phyloP scores from a whole-genome alignment of 306 rosid species.

The Notholithocarpus densiflorus region DNA sequence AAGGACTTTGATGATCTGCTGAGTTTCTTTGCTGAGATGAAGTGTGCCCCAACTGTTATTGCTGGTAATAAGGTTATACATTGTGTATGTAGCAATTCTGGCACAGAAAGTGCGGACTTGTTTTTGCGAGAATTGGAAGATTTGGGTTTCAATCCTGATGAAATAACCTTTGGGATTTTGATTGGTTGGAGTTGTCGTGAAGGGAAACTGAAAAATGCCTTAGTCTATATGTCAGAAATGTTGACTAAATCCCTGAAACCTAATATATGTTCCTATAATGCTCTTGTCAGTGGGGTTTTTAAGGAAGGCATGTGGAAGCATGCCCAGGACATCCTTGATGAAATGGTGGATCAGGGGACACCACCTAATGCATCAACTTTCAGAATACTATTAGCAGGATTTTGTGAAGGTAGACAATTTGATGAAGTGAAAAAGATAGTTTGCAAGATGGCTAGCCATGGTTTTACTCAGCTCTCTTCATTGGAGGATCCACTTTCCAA shows the following conservation, averaged over 20 bases:
- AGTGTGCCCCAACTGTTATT: constrained; percentile 45
- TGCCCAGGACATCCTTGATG: constrained; percentile 52
- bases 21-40: constrained; percentile 64
- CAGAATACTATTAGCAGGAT: constrained; percentile 76
- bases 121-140: constrained; percentile 51
- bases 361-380: constrained; percentile 57
- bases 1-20: constrained; percentile 72
- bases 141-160: constrained; percentile 63
- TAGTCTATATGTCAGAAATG: constrained; percentile 55
- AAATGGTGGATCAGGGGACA: constrained; percentile 74
- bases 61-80: constrained; percentile 65
- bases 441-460: constrained; percentile 55
- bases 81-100: constrained; percentile 54
- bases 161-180: constrained; percentile 75
- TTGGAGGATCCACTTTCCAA: constrained; percentile 55
- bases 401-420: constrained; percentile 69
- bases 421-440: constrained; percentile 56
- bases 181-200: constrained; percentile 78
- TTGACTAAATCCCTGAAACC: constrained; percentile 48
- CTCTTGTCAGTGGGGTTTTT: constrained; percentile 71
- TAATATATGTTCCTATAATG: constrained; percentile 49
- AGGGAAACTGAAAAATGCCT: constrained; percentile 54
- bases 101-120: constrained; percentile 47
- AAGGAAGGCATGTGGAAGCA: constrained; percentile 62
- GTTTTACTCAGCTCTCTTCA: constrained; percentile 44